Evolutionary conservation across 352 stramenopile genomes (phyloP), one percentile per base, ranked within the genome.

Genomic region (Phytophthora nicotianae): DNA sequence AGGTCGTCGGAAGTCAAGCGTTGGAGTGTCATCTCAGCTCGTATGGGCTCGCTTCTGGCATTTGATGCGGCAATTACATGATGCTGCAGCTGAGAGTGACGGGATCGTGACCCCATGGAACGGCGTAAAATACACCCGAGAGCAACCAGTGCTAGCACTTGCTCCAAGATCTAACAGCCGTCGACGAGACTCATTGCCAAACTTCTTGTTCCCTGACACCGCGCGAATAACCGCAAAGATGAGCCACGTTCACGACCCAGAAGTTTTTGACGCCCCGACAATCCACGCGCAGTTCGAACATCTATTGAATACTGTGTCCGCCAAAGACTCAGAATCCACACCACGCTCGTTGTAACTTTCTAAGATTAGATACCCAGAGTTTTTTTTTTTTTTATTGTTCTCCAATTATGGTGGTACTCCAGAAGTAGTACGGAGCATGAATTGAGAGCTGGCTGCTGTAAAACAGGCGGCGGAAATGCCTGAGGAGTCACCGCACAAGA

Each of bases 31-130:
- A 0, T 83, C 86, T 27, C 74, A 79, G 24, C 59, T 91, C 10
- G 68, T 92, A 2, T 94, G 83, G 86, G 84, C 77, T 11, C 72
- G 86, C 3, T 94, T 90, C 17, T 94, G 86, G 86, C 80, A 94
- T 33, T 65, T 94, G 27, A 94, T 91, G 83, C 78, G 79, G 2
- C 86, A 94, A 63, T 43, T 91, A 24, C 73, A 89, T 45, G 86
- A 94, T 27, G 86, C 86, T 1, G 74, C 72, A 21, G 71, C 75
- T 3, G 78, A 92, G 50, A 89, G 80, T 29, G 75, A 86, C 20
- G 83, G 86, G 3, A 76, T 91, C 35, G 43, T 87, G 17, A 86
- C 76, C 14, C 70, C 78, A 5, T 89, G 79, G 79, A 71, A 86
- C 38, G 78, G 70, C 3, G 53, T 60, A 21, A 50, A 61, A 14